These are phyloP conservation scores for Conoideocrella luteorostrata DNA, from an alignment of 2,329 filamentous ascomycete species.

Conservation along the genomic window DNA sequence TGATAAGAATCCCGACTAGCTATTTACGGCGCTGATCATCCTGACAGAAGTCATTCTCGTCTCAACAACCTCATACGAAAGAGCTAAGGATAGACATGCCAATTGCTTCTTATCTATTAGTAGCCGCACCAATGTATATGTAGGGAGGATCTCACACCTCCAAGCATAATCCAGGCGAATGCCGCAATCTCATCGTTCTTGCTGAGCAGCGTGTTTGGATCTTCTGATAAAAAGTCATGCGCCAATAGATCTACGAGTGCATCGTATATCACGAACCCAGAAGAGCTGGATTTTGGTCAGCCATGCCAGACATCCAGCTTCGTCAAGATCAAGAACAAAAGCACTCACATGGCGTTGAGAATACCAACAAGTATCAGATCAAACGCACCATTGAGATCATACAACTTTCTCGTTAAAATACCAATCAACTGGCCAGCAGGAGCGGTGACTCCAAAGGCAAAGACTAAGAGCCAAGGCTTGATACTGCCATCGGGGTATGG, in stretches of 20 bases:
- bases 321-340: conserved; percentile 1
- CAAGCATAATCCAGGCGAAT: conserved; percentile 43
- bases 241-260: conserved; percentile 57
- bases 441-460: conserved; percentile 59
- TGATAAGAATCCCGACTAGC: no score
- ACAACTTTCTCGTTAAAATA: conserved; percentile 47
- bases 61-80: no score
- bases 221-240: conserved; percentile 59
- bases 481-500: conserved; percentile 49
- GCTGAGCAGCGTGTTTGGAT: conserved; percentile 42
- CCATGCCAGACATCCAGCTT: no score
- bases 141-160: no score
- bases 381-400: conserved; percentile 57
- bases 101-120: no score
- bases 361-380: conserved; percentile 58
- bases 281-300: conserved; percentile 36
- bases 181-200: conserved; percentile 47
- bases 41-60: no score
- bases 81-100: no score
- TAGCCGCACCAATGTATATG: no score
- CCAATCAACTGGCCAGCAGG: conserved; percentile 61
- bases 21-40: no score
- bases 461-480: conserved; percentile 54
- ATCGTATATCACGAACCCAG: conserved; percentile 54
- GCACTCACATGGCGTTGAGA: conserved; percentile 60